Evolutionary conservation across 768 basidiomycete species (phyloP).

Genomic region (Lactifluus pinguis): DNA sequence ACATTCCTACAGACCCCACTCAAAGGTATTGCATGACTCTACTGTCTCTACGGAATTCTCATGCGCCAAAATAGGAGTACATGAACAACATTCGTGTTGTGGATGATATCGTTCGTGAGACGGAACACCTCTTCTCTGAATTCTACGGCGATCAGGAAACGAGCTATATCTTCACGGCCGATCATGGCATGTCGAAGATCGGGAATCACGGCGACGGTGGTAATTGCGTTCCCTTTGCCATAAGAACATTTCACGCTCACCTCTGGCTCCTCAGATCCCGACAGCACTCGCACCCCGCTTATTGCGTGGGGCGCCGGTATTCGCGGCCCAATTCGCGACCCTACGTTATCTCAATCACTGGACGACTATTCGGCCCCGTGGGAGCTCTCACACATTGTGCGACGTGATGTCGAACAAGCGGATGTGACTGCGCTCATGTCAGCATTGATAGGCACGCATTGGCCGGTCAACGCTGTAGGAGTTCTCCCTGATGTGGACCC

Average conservation of each 20-base stretch:
- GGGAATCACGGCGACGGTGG: slow-evolving; percentile 55
- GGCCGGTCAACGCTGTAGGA: slow-evolving; percentile 80
- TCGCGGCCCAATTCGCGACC: no score
- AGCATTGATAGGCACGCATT: slow-evolving; percentile 56
- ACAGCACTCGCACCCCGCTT: no score
- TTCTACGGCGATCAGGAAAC: slow-evolving; percentile 67
- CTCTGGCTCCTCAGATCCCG: no score
- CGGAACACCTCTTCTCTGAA: slow-evolving; percentile 49
- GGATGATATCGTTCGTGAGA: slow-evolving; percentile 59
- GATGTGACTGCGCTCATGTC: slow-evolving; percentile 77
- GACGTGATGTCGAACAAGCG: no score
- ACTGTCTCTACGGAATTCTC: not conserved
- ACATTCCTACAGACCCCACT: slow-evolving; percentile 72
- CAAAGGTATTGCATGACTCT: no score
- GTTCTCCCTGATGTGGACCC: slow-evolving; percentile 70
- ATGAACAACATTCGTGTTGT: slow-evolving; percentile 78
- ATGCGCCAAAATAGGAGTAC: slow-evolving; percentile 50
- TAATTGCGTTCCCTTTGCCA: no score
- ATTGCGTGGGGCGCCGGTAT: no score
- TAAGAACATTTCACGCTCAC: no score
- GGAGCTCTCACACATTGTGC: no score
- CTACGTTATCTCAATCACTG: slow-evolving; percentile 26
- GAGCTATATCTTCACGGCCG: slow-evolving; percentile 73
- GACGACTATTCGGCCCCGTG: slow-evolving; percentile 29
- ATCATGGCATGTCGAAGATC: slow-evolving; percentile 84